Evolutionary conservation across 352 stramenopile species (phyloP), one percentile per base, ranked within the genome.

Genomic region (Phytophthora chlamydospora): DNA sequence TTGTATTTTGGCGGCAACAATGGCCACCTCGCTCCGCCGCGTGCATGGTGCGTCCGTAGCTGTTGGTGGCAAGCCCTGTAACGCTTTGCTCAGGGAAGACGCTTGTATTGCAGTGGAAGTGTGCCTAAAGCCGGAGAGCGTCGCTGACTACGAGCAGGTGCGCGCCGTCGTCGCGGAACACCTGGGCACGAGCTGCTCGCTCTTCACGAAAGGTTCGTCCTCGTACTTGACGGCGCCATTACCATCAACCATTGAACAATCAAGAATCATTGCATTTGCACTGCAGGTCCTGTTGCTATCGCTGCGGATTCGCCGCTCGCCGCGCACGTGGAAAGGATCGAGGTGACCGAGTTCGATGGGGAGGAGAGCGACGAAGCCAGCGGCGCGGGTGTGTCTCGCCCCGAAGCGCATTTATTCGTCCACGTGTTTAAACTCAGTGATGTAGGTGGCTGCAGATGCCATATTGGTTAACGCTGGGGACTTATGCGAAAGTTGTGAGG

Each of bases 381-480:
- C 13, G 42, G 38, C 8, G 47, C 27, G 1, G 58, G 44, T 4
- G 62, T 89, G 43, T 46, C 69, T 14, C 58, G 42, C 3, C 67
- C 44, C 13, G 54, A 77, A 27, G 83, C 80, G 11, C 45, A 85
- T 44, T 56, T 93, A 12, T 53, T 71, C 1, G 66, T 95, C 11
- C 77, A 92, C 54, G 73, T 93, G 12, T 95, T 89, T 56, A 91
- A 87, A 36, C 73, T 91, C 43, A 90, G 73, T 45, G 66, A 89
- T 50, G 81, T 87, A 67, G 10, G 67, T 40, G 46, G 65, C 55
- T 53, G 8, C 8, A 33, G 21, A 13, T 55, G 14, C 11, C 41
- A 40, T 46, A 24, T 32, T 44, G 31, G 5, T 36, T 45, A 6
- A 13, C 17, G 11, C 19, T 63, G 35, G 44, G 2, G n/a, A 43